Percentiles rank a stretch among this genome's conserved stretches.
Conservation (phyloP, 179 eudicot genomes). For the Actinidia arguta region DNA sequence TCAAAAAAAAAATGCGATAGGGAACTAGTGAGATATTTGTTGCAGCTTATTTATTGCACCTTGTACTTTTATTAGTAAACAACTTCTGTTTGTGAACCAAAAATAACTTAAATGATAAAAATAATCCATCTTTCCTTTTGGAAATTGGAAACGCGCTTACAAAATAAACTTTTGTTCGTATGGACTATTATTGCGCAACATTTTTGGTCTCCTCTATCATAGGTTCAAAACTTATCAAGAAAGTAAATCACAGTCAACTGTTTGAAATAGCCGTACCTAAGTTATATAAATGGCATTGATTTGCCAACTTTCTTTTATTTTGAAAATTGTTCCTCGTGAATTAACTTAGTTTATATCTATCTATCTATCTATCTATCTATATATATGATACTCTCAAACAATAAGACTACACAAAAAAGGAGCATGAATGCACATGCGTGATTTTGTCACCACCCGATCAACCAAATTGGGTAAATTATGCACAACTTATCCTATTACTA, state of each 20-base stretch:
- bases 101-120: background rate
- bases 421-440: too few species aligned
- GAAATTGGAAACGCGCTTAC: background rate
- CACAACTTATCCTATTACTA: too few species aligned
- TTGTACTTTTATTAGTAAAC: too few species aligned
- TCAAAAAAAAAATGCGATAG: too few species aligned
- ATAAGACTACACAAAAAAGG: too few species aligned
- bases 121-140: background rate
- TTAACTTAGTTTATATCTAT: too few species aligned
- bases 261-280: background rate
- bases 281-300: background rate
- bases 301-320: background rate
- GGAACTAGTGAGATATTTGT: too few species aligned
- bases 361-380: too few species aligned
- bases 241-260: constrained; percentile 10
- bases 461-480: too few species aligned
- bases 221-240: background rate
- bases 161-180: background rate
- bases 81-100: background rate
- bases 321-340: background rate
- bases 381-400: too few species aligned
- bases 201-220: background rate
- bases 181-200: background rate
- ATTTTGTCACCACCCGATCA: too few species aligned
- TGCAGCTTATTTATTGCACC: too few species aligned